Evolutionary conservation across 345 rosid species (phyloP), one percentile per base, ranked within the genome.

Genomic region (Firmiana major): DNA sequence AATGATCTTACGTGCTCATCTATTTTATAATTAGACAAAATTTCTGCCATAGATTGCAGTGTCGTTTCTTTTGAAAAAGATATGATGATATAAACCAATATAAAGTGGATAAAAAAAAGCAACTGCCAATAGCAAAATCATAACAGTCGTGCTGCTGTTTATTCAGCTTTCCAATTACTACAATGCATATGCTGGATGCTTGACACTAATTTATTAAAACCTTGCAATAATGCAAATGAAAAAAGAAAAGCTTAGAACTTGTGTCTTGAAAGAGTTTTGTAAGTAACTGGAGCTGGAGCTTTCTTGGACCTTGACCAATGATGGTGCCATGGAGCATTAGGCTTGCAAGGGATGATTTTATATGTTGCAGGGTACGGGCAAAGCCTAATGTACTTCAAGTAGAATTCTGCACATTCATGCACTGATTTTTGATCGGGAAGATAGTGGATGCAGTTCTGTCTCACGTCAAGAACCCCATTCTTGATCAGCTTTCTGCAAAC

Each of bases 361-460:
- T 84, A 10, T 10, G 82, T 79, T 54, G 1, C 49, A 71, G 60
- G 76, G 2, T 82, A 24, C 5, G 87, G 75, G 67, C 92, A 89
- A 12, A 57, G 7, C 38, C 68, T 57, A 59, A 0, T 38, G 1
- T 1, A 28, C 40, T 63, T 34, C 31, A 86, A 78, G 84, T 83
- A 87, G 85, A 89, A 89, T 11, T 3, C 42, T 1, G 21, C 57
- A 24, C 92, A 89, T 0, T 79, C 83, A 7, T 34, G 46, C 1
- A 21, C 21, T 8, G 83, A 43, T 77, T 80, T 87, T 80, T 90
- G 94, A 9, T 71, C 22, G 7, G 92, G 88, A 46, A 88, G 87
- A 21, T 49, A 89, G 16, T 68, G 63, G 70, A 90, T 86, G 84
- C 94, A 90, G 85, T 90, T 88, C 80, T 40, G 79, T 9, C 57